Conservation (phyloP, 441 rosid genomes). For the Metrosideros polymorpha region DNA sequence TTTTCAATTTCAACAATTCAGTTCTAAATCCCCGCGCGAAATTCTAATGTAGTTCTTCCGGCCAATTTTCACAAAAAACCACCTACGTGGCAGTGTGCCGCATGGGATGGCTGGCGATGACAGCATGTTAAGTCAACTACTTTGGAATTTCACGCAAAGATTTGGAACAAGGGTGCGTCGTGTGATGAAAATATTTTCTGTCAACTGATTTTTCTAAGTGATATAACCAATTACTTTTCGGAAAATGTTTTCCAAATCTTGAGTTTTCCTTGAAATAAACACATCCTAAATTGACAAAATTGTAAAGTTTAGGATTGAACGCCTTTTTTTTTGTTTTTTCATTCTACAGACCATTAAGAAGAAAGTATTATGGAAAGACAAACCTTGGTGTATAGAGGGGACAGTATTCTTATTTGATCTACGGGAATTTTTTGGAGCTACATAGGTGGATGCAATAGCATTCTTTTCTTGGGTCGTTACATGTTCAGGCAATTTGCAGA, state of each 20-base stretch:
- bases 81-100: rapidly evolving
- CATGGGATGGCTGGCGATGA: neutral
- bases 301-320: neutral
- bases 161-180: too few species aligned
- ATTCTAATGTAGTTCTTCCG: neutral
- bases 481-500: too few species aligned
- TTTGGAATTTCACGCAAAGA: neutral
- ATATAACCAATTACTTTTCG: too few species aligned
- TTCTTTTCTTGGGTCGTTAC: neutral
- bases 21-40: rapidly evolving
- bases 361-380: neutral
- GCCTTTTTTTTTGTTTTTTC: neutral
- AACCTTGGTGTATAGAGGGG: neutral
- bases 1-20: neutral
- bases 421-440: neutral
- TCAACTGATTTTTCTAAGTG: too few species aligned
- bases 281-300: neutral
- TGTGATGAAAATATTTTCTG: too few species aligned
- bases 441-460: neutral
- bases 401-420: neutral
- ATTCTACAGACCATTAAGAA: neutral
- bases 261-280: too few species aligned
- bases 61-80: neutral
- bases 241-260: too few species aligned
- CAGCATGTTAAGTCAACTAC: too few species aligned